Conservation (phyloP, 257 asterid species). For the Nemophila menziesii region DNA sequence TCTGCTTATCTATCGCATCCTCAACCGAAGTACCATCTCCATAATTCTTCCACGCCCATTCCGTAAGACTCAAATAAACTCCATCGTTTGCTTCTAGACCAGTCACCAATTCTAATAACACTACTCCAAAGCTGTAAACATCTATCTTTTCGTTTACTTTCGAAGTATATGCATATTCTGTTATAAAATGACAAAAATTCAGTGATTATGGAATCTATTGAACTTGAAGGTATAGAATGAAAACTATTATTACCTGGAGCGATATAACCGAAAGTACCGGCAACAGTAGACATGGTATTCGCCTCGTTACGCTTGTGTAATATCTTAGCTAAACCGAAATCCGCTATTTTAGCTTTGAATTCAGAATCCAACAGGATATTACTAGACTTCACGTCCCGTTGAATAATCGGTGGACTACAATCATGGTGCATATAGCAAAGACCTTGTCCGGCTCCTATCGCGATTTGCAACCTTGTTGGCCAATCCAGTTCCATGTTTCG, state of each 20-base stretch:
- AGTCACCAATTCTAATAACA: conserved; percentile 30
- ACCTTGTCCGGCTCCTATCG: conserved; percentile 60
- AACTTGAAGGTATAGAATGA: no score
- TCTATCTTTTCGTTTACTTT: conserved; percentile 33
- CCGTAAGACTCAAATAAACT: conserved; percentile 61
- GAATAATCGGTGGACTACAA: conserved; percentile 45
- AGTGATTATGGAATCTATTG: background rate
- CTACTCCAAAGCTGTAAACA: conserved; percentile 36
- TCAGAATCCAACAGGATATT: conserved; percentile 49
- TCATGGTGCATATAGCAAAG: conserved; percentile 65
- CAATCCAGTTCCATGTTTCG: conserved; percentile 27
- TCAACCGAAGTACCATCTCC: conserved; percentile 36
- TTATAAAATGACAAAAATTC: conserved; percentile 2
- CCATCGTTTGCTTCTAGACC: conserved; percentile 48
- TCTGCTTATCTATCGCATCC: conserved; percentile 34
- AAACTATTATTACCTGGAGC: conserved; percentile 43
- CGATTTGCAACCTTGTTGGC: conserved; percentile 51
- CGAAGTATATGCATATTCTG: conserved; percentile 64
- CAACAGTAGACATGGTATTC: conserved; percentile 41
- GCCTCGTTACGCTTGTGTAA: conserved; percentile 31
- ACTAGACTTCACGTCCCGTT: conserved; percentile 57
- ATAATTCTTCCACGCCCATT: conserved; percentile 76
- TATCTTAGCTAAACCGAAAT: conserved; percentile 54
- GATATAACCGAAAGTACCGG: conserved; percentile 60
- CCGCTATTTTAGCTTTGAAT: conserved; percentile 47